Evolutionary conservation across 2,329 filamentous ascomycete genomes (phyloP).

Genomic region (Diaporthe batatas): DNA sequence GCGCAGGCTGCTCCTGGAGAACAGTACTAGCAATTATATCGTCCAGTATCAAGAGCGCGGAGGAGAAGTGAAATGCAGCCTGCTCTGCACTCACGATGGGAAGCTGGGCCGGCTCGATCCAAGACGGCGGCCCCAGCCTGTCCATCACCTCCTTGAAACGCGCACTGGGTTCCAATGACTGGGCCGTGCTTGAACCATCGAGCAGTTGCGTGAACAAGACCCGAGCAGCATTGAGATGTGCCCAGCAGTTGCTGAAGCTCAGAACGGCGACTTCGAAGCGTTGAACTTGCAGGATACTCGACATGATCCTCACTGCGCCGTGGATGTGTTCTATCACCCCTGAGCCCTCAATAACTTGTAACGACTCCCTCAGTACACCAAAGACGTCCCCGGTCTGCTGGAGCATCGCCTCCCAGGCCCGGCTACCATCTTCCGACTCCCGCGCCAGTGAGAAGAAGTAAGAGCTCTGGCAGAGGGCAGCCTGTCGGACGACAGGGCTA

Average conservation of each 20-base stretch:
- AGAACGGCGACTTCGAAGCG: neutral
- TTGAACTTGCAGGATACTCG: neutral
- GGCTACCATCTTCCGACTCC: neutral
- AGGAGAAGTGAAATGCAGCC: neutral
- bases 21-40: neutral
- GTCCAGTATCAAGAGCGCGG: neutral
- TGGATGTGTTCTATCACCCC: neutral
- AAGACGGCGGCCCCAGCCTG: neutral
- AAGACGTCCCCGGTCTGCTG: neutral
- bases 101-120: neutral
- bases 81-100: neutral
- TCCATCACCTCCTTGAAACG: neutral
- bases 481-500: neutral
- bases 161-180: neutral
- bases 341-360: neutral
- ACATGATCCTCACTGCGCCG: neutral
- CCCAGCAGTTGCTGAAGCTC: conserved; percentile 1
- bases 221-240: neutral
- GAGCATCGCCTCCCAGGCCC: neutral
- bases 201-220: neutral
- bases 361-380: neutral
- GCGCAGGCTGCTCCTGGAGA: neutral
- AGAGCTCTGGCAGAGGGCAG: neutral
- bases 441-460: neutral
- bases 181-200: neutral